These are phyloP conservation scores for Saturnispora zaruensis DNA, from an alignment of 805 yeast genomes.

Conservation along the genomic window DNA sequence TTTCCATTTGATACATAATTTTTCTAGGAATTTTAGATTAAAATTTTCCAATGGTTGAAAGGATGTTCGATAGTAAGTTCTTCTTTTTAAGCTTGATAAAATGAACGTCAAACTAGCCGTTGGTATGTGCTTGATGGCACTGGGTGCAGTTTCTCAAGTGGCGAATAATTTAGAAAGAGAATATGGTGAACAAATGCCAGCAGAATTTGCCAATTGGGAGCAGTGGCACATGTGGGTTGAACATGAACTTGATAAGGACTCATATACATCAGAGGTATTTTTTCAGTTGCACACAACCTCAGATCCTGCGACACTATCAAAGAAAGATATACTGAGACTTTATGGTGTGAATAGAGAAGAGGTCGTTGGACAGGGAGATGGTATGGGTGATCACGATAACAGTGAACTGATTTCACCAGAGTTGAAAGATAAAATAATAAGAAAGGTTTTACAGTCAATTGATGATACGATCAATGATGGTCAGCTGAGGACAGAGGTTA, in stretches of 20 bases:
- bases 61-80: too few species aligned
- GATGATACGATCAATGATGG: conserved; percentile 48
- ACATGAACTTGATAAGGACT: conserved; percentile 44
- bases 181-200: conserved; percentile 40
- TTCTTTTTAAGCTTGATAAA: neutral
- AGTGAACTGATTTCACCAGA: conserved; percentile 50
- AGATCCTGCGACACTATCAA: conserved; percentile 24
- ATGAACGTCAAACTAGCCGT: neutral
- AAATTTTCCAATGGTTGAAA: neutral
- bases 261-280: conserved; percentile 44
- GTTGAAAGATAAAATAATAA: conserved; percentile 46
- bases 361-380: conserved; percentile 82
- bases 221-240: conserved; percentile 88
- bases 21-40: too few species aligned
- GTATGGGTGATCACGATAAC: conserved; percentile 73
- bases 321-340: conserved; percentile 58
- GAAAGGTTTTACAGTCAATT: conserved; percentile 46
- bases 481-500: conserved; percentile 29
- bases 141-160: neutral
- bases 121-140: neutral
- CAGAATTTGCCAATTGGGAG: conserved; percentile 51
- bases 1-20: too few species aligned
- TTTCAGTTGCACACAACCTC: conserved; percentile 73
- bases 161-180: conserved; percentile 10
- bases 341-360: conserved; percentile 72